phyloP scores from a whole-genome alignment of 768 basidiomycete genomes.

The Stropharia rugosoannulata region DNA sequence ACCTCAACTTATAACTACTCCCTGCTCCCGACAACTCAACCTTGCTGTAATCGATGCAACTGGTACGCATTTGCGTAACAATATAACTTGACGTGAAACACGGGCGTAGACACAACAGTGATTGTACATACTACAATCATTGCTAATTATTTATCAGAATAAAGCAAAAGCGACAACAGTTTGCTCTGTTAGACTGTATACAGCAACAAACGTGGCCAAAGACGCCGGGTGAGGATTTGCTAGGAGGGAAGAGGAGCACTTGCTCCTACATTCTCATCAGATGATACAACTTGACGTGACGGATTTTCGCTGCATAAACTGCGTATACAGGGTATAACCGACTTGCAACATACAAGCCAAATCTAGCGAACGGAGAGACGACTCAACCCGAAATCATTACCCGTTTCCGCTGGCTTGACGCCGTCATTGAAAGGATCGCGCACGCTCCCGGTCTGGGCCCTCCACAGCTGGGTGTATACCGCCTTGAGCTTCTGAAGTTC shows the following conservation, averaged over 20 bases:
- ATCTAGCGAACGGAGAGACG: constrained; percentile 39
- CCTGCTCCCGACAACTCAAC: not conserved
- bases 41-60: not conserved
- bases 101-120: not conserved
- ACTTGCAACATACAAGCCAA: not conserved
- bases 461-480: constrained; percentile 77
- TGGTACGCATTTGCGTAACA: not conserved
- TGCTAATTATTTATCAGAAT: not conserved
- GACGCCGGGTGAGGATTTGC: not conserved
- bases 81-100: not conserved
- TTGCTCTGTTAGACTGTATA: not conserved
- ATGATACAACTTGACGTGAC: not conserved
- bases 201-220: not conserved
- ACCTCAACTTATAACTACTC: not conserved
- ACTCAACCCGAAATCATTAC: constrained; percentile 40
- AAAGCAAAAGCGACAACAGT: not conserved
- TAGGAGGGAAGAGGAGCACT: not conserved
- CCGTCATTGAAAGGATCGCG: constrained; percentile 74
- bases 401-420: constrained; percentile 30
- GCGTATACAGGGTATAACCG: constrained; percentile 6
- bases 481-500: constrained; percentile 77
- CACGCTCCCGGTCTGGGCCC: constrained; percentile 76
- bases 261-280: constrained; percentile 6
- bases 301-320: not conserved
- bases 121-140: not conserved